Conservation (phyloP, 306 rosid species). For the Prunus mume region DNA sequence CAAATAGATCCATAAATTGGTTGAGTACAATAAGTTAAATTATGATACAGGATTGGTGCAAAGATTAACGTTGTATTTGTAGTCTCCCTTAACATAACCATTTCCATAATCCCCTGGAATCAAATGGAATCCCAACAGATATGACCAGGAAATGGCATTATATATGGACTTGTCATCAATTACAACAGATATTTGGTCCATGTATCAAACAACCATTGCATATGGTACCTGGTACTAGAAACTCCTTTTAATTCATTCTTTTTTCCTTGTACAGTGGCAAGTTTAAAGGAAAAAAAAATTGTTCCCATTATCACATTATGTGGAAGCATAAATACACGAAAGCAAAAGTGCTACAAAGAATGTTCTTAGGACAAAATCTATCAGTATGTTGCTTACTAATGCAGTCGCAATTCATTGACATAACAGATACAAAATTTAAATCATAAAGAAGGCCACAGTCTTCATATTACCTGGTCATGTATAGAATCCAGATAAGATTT, state of each 20-base stretch:
- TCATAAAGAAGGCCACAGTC: slow-evolving; percentile 18
- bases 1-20: neutral
- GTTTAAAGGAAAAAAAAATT: neutral
- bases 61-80: neutral
- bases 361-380: too few relatives aligned
- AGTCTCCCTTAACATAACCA: neutral
- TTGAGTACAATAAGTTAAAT: neutral
- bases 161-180: too few relatives aligned
- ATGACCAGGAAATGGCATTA: neutral
- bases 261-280: too few relatives aligned
- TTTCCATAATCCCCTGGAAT: slow-evolving; percentile 3
- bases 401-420: neutral
- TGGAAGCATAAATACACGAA: slow-evolving; percentile 17
- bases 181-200: too few relatives aligned
- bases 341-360: neutral
- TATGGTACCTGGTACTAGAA: too few relatives aligned
- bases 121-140: neutral
- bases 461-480: slow-evolving; percentile 73
- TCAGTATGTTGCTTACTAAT: neutral
- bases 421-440: neutral
- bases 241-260: too few relatives aligned
- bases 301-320: neutral
- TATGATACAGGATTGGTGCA: neutral
- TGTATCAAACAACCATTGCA: too few relatives aligned
- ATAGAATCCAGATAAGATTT: slow-evolving; percentile 93